These are phyloP conservation scores for Aspergillus sclerotioniger DNA, from an alignment of 495 filamentous ascomycete species.

Conservation along the genomic window DNA sequence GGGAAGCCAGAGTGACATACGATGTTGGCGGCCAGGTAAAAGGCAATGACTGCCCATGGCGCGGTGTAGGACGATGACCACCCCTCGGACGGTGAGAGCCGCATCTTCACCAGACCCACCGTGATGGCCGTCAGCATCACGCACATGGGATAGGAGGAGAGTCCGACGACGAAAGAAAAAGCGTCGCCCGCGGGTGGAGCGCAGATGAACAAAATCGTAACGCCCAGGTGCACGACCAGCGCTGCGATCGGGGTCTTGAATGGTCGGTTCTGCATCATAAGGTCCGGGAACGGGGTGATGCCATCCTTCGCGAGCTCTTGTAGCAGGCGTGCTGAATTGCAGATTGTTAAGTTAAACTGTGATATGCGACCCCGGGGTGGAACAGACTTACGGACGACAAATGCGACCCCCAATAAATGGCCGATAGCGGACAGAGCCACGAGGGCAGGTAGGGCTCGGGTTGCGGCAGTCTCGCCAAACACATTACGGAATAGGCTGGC, in stretches of 20 bases:
- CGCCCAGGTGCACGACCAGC: conserved; percentile 59
- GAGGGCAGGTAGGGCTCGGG: conserved; percentile 35
- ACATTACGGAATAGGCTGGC: conserved; percentile 30
- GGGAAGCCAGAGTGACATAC: not conserved
- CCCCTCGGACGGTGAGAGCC: not conserved
- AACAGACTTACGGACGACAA: conserved; percentile 23
- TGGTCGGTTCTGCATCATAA: conserved; percentile 61
- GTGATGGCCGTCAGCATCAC: not conserved
- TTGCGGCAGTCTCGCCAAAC: conserved; percentile 26
- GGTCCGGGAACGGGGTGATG: conserved; percentile 60
- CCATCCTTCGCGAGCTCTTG: conserved; percentile 66
- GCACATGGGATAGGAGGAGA: conserved; percentile 53
- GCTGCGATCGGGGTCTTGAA: conserved; percentile 62
- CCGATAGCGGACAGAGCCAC: conserved; percentile 64
- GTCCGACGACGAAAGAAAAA: conserved; percentile 65
- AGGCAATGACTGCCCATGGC: not conserved
- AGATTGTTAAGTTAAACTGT: not conserved
- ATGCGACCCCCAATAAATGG: conserved; percentile 60
- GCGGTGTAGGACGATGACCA: not conserved
- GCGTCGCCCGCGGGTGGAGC: conserved; percentile 59
- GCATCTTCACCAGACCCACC: conserved; percentile 2
- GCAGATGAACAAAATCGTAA: conserved; percentile 59
- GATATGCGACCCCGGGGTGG: not conserved
- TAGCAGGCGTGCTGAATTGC: conserved; percentile 57
- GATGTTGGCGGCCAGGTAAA: not conserved